Evolutionary conservation across 306 rosid species (phyloP).

Genomic region (Datisca glomerata): DNA sequence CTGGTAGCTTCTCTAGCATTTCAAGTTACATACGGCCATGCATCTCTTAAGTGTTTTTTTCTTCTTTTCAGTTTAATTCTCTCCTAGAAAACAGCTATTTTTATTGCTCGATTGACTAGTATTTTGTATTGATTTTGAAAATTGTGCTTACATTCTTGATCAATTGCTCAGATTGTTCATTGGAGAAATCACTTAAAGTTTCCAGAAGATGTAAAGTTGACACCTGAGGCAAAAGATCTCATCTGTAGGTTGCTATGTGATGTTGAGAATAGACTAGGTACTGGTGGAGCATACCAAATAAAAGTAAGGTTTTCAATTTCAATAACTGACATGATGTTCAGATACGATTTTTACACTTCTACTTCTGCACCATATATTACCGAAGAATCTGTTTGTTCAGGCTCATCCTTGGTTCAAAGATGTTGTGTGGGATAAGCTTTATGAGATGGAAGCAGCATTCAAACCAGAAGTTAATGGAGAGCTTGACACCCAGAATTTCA

Average conservation of each 20-base stretch:
- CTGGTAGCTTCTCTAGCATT: no score
- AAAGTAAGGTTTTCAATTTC: constrained; percentile 36
- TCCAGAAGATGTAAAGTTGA: constrained; percentile 80
- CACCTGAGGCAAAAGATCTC: constrained; percentile 85
- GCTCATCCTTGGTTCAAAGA: constrained; percentile 94
- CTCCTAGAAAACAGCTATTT: no score
- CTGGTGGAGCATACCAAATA: constrained; percentile 74
- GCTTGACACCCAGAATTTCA: constrained; percentile 97
- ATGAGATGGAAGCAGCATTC: constrained; percentile 95
- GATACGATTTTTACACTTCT: neutral
- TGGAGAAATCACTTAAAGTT: constrained; percentile 84
- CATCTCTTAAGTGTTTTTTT: no score
- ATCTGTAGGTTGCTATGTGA: constrained; percentile 88
- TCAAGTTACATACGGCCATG: no score
- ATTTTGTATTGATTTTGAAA: no score
- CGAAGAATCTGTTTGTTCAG: constrained; percentile 35
- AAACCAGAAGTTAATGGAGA: constrained; percentile 93
- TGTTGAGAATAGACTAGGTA: constrained; percentile 85
- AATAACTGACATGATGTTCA: neutral
- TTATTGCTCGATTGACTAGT: no score
- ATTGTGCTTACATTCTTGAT: constrained; percentile 1
- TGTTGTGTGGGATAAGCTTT: constrained; percentile 80
- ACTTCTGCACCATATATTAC: constrained; percentile 8
- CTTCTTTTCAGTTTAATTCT: no score
- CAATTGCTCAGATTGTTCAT: constrained; percentile 73